These are phyloP conservation scores for Phytophthora pseudosyringae DNA, from an alignment of 352 stramenopile genomes.

Conservation along the genomic window DNA sequence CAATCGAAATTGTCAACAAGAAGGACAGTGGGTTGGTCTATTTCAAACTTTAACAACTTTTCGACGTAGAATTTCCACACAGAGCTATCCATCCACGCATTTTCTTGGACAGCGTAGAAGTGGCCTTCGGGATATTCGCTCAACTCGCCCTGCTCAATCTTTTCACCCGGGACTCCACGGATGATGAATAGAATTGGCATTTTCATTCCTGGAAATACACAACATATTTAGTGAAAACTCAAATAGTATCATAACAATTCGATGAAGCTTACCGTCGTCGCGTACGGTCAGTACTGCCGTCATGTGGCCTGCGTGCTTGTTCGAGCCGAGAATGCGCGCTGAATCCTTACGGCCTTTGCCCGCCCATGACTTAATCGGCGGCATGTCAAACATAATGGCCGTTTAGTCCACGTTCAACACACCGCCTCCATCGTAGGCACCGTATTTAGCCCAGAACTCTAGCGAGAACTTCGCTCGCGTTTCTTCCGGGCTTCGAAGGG, in stretches of 20 bases:
- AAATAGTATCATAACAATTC: background rate
- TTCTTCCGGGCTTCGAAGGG: background rate
- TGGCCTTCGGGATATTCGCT: background rate
- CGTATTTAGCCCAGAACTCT: background rate
- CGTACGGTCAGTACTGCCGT: conserved; percentile 7
- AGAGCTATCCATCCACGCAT: background rate
- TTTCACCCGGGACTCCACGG: background rate
- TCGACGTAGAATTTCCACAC: conserved; percentile 12
- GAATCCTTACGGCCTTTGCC: conserved; percentile 1
- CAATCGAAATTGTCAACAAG: background rate
- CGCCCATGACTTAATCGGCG: conserved; percentile 7
- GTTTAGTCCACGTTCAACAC: conserved; percentile 15
- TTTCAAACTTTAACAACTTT: conserved; percentile 11
- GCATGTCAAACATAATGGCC: too few species aligned
- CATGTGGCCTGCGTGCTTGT: background rate
- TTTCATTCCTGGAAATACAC: conserved; percentile 7
- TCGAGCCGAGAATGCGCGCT: conserved; percentile 2
- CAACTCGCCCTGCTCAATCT: background rate
- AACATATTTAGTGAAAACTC: background rate
- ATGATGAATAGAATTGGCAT: too few species aligned
- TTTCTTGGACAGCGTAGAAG: conserved; percentile 7
- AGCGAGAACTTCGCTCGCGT: conserved; percentile 2
- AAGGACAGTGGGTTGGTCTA: conserved; percentile 4
- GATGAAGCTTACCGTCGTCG: conserved; percentile 12
- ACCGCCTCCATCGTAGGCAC: background rate